phyloP scores from a whole-genome alignment of 2,329 filamentous ascomycete genomes.

The Fusarium camptoceras region DNA sequence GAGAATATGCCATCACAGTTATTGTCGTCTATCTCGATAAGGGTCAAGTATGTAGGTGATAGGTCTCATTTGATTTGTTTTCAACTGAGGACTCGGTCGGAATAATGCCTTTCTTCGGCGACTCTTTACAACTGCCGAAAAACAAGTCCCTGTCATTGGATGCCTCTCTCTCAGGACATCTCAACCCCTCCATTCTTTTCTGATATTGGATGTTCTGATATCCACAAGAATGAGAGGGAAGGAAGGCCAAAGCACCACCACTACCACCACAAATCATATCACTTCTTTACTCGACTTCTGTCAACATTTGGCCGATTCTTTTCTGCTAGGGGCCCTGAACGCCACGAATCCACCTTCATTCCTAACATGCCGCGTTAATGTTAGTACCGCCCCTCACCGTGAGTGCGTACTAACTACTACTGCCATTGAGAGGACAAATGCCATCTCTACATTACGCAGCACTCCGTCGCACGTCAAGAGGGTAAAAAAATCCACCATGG shows the following conservation, averaged over 20 bases:
- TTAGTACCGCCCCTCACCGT: conserved; percentile 9
- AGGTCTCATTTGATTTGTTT: background rate
- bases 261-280: background rate
- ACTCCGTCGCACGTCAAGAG: conserved; percentile 5
- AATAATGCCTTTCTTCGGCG: conserved; percentile 2
- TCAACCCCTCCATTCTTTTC: background rate
- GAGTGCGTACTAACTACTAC: background rate
- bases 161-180: background rate
- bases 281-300: background rate
- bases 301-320: background rate
- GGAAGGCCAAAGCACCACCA: background rate
- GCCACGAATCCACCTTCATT: conserved; percentile 30
- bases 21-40: conserved; percentile 5
- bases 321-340: conserved; percentile 12
- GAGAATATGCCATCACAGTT: background rate
- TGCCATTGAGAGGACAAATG: background rate
- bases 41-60: background rate
- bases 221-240: background rate
- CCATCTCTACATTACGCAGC: background rate
- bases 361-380: conserved; percentile 25
- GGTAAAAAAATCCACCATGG: background rate
- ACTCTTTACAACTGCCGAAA: background rate
- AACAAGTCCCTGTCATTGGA: background rate
- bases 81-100: background rate
- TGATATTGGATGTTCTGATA: background rate